Conservation (phyloP, 768 basidiomycete genomes). For the Lanmaoa pseudosensibilis region DNA sequence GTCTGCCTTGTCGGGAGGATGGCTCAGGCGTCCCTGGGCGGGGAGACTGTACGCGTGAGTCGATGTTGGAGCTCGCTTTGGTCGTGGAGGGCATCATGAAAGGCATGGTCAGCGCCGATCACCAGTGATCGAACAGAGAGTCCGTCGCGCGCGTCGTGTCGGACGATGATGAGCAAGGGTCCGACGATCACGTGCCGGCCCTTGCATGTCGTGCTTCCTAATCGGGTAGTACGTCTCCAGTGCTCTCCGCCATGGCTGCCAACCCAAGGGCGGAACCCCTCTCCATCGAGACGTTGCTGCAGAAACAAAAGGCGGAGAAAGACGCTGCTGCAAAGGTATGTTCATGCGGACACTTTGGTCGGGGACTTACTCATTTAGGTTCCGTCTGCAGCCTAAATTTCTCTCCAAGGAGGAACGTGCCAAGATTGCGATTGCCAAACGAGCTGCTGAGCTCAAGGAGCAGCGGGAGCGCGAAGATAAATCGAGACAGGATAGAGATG, state of each 20-base stretch:
- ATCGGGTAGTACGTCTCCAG: constrained; percentile 1
- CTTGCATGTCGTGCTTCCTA: constrained; percentile 4
- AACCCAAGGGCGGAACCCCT: constrained; percentile 60
- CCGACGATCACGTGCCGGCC: constrained; percentile 20
- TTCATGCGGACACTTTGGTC: not conserved
- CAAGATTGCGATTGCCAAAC: constrained; percentile 82
- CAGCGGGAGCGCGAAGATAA: constrained; percentile 68
- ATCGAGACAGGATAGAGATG: constrained; percentile 59
- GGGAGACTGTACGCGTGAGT: constrained; percentile 42
- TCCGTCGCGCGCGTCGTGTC: constrained; percentile 23
- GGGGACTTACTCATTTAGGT: not conserved
- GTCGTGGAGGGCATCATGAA: constrained; percentile 13
- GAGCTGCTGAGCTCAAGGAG: constrained; percentile 77
- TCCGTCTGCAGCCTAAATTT: constrained; percentile 77
- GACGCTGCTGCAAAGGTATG: constrained; percentile 86
- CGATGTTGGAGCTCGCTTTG: not conserved
- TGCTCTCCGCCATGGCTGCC: constrained; percentile 39
- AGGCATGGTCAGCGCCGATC: constrained; percentile 20
- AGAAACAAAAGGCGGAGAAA: constrained; percentile 85
- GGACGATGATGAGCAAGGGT: constrained; percentile 15
- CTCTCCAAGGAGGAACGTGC: constrained; percentile 91
- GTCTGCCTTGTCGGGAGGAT: constrained; percentile 55
- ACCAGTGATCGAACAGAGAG: constrained; percentile 16
- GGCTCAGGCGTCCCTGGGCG: constrained; percentile 65
- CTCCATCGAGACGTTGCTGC: constrained; percentile 84